Base-by-base conservation (phyloP, 108 stramenopile genomes). In the Epithemia pelagica region DNA sequence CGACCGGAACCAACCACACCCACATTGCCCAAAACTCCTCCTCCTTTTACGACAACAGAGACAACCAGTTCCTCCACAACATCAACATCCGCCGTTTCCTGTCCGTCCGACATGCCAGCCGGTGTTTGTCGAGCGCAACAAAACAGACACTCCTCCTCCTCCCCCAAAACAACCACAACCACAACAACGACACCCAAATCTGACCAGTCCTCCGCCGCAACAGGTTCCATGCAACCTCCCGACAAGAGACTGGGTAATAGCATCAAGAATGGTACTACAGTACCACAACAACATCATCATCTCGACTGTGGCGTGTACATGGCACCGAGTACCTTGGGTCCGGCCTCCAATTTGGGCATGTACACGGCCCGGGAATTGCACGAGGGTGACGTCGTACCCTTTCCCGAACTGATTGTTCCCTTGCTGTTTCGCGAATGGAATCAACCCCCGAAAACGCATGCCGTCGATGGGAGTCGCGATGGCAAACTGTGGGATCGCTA, bases 401-500 rank as follows among this genome's bases (percentile, higher is more conserved):
- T 82, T 54, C n/a, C 54, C 26, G 82, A 83, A 63, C 74, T 83
- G 37, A 73, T 65, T 24, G 69, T 83, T 74, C 82, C 82, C 0
- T 32, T 83, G 19, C 30, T 76, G 27, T 83, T 78, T 76, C 69
- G 67, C 28, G 68, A 64, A 58, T 74, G 74, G 74, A 46, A 46
- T 46, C 37, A 46, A 46, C 37, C 37, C 5, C 10, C 37, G 15
- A 15, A 5, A 5, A 15, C 37, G 15, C 37, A 5, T 46, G 5
- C 37, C 56, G 7, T n/a, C 56, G 7, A 7, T 8, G 21, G 21
- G 18, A 27, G 22, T 58, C 25, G 25, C 21, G 83, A 84, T 65
- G 83, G 79, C 20, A 31, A 58, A 28, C 33, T 77, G 30, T 80
- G 78, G 79, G 79, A 84, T 78, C 79, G 78, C 1, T 79, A 84